Conservation (phyloP, 106 monocot species). For the Dendrobium catenatum region DNA sequence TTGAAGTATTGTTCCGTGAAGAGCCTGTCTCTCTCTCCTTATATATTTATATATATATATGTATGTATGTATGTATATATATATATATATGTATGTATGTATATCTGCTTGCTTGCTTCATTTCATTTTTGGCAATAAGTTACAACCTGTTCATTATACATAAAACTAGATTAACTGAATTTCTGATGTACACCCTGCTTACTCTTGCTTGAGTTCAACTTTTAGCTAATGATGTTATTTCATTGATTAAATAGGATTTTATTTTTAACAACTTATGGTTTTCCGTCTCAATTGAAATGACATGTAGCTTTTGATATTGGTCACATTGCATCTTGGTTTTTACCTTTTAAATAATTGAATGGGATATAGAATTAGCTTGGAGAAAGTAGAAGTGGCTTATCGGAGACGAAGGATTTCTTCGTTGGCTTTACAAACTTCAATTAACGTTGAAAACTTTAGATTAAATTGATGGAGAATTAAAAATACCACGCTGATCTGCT, state of each 20-base stretch:
- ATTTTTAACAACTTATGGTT: not conserved
- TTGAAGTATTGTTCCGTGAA: not conserved
- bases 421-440: not conserved
- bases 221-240: not conserved
- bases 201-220: not conserved
- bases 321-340: not conserved
- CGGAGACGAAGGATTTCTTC: too few relatives aligned
- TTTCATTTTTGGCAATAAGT: not conserved
- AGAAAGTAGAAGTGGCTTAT: too few relatives aligned
- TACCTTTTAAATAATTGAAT: not conserved
- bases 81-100: too few relatives aligned
- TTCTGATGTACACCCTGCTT: not conserved
- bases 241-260: not conserved
- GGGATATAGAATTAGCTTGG: not conserved
- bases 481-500: not conserved
- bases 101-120: too few relatives aligned
- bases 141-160: not conserved
- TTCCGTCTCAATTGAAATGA: not conserved
- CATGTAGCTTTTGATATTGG: not conserved
- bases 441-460: not conserved
- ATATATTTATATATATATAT: not conserved
- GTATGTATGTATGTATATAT: too few relatives aligned
- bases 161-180: not conserved
- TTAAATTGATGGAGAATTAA: not conserved
- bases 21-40: not conserved